Evolutionary conservation across 1,284 basidiomycete genomes (phyloP).

Genomic region (Ustilago lituana): DNA sequence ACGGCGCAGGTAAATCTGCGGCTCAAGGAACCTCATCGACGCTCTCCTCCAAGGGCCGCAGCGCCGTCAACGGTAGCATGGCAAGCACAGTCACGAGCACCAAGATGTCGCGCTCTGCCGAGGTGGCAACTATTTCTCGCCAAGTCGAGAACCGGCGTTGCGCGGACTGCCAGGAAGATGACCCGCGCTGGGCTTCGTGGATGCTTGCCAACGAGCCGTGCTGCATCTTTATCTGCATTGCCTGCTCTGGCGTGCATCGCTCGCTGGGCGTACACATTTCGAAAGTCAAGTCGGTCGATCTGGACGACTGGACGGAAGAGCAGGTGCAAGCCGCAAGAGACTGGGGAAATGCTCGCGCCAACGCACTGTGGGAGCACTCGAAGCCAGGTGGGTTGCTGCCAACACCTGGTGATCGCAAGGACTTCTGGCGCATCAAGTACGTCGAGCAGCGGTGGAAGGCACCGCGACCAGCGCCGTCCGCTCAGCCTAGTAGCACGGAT

Average conservation of each 20-base stretch:
- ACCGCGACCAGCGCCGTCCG: not conserved
- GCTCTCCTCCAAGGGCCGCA: slow-evolving; percentile 4
- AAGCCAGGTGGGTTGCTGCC: slow-evolving; percentile 33
- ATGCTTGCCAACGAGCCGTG: slow-evolving; percentile 64
- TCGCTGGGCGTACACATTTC: slow-evolving; percentile 71
- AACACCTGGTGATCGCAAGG: slow-evolving; percentile 15
- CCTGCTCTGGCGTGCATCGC: slow-evolving; percentile 71
- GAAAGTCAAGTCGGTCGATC: slow-evolving; percentile 70
- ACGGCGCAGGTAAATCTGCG: not conserved
- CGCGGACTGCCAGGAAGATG: slow-evolving; percentile 69
- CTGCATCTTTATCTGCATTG: slow-evolving; percentile 71
- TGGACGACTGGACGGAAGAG: slow-evolving; percentile 68
- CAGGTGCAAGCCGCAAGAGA: slow-evolving; percentile 50
- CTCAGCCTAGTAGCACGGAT: not conserved
- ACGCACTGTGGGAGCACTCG: slow-evolving; percentile 47
- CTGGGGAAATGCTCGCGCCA: slow-evolving; percentile 55
- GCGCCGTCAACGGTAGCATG: slow-evolving; percentile 7
- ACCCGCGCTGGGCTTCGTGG: slow-evolving; percentile 69
- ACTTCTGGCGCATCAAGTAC: slow-evolving; percentile 53
- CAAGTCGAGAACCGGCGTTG: slow-evolving; percentile 68
- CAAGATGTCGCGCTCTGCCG: slow-evolving; percentile 42
- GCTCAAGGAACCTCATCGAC: slow-evolving; percentile 1
- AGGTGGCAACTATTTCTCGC: slow-evolving; percentile 66
- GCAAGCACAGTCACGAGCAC: slow-evolving; percentile 19
- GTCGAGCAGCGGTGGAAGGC: slow-evolving; percentile 39